Percentiles rank a stretch among this genome's conserved stretches.
These are phyloP conservation scores for Solanum tarapatanum DNA, from an alignment of 257 asterid genomes.

Conservation along the genomic window DNA sequence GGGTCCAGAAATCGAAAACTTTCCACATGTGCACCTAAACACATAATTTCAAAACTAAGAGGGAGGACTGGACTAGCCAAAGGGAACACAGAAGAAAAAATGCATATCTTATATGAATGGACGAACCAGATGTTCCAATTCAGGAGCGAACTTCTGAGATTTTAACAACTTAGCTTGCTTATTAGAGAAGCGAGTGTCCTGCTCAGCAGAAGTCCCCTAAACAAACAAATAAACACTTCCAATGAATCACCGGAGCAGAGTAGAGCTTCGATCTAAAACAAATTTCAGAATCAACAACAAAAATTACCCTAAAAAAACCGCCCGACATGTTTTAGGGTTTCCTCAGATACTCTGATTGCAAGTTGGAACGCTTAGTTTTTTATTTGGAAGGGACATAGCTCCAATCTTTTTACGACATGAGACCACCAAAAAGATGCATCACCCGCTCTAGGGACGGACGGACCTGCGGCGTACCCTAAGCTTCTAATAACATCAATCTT, in stretches of 20 bases:
- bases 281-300: neutral
- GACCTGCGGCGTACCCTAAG: neutral
- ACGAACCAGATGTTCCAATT: slow-evolving; percentile 84
- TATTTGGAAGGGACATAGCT: neutral
- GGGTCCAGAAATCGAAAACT: neutral
- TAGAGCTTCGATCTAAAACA: neutral
- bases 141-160: slow-evolving; percentile 93
- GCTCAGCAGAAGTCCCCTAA: slow-evolving; percentile 97
- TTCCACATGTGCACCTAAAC: slow-evolving; percentile 3
- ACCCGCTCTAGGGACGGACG: neutral
- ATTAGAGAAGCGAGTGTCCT: slow-evolving; percentile 98
- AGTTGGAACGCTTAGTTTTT: neutral
- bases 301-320: slow-evolving; percentile 80
- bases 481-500: neutral
- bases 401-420: neutral
- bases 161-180: slow-evolving; percentile 90
- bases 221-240: neutral
- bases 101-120: neutral
- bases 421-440: neutral
- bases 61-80: neutral
- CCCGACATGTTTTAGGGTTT: slow-evolving; percentile 92
- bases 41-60: neutral
- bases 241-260: too few species aligned
- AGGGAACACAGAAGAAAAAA: neutral
- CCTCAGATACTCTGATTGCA: neutral